phyloP scores from a whole-genome alignment of 2,329 filamentous ascomycete genomes.

The Paraconiothyrium brasiliense region DNA sequence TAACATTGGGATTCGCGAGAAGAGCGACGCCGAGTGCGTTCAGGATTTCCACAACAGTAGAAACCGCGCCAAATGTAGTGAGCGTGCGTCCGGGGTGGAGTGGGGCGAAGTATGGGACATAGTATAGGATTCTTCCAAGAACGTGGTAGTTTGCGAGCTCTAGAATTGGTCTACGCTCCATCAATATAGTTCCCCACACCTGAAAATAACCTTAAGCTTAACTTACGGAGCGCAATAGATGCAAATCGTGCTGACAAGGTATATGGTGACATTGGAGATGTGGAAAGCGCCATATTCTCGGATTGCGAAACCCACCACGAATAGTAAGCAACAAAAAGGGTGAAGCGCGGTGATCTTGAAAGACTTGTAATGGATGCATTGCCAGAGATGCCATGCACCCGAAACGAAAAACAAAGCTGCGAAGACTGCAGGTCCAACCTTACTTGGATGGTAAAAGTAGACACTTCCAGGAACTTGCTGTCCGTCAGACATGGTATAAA shows the following conservation, averaged over 20 bases:
- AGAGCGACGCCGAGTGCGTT: slow-evolving; percentile 59
- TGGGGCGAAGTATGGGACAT: slow-evolving; percentile 58
- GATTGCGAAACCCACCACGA: slow-evolving; percentile 64
- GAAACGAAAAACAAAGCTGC: slow-evolving; percentile 56
- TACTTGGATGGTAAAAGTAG: slow-evolving; percentile 60
- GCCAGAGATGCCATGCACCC: slow-evolving; percentile 58
- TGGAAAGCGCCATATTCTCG: slow-evolving; percentile 62
- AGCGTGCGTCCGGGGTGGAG: slow-evolving; percentile 65
- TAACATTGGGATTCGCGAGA: slow-evolving; percentile 49
- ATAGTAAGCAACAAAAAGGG: slow-evolving; percentile 62
- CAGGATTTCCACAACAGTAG: slow-evolving; percentile 59
- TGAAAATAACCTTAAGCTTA: neutral
- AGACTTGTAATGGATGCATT: slow-evolving; percentile 64
- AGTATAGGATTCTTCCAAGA: slow-evolving; percentile 61
- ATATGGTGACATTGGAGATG: slow-evolving; percentile 53
- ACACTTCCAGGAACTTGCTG: slow-evolving; percentile 27
- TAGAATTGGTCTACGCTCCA: slow-evolving; percentile 23
- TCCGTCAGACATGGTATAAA: slow-evolving; percentile 14
- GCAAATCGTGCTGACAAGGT: slow-evolving; percentile 48
- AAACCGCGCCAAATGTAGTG: slow-evolving; percentile 64
- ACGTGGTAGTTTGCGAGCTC: slow-evolving; percentile 20
- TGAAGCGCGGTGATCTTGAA: slow-evolving; percentile 64
- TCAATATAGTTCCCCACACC: neutral
- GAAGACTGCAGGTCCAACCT: slow-evolving; percentile 62
- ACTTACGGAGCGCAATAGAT: slow-evolving; percentile 47